Percentiles rank a stretch among this genome's conserved stretches.
Conservation (phyloP, 164 flowering plant genomes). For the Saururus chinensis region DNA sequence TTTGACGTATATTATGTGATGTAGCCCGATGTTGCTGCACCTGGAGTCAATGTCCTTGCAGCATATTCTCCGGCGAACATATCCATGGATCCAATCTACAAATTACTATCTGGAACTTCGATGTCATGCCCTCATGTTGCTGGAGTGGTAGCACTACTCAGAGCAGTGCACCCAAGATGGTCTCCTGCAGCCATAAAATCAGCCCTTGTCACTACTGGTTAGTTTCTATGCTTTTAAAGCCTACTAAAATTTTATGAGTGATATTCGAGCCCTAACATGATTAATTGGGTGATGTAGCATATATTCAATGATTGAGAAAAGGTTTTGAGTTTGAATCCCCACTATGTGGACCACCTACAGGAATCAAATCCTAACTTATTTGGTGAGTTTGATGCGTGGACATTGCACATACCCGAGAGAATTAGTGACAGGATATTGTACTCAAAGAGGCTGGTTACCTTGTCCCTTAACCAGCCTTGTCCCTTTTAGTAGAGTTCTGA, state of each 20-base stretch:
- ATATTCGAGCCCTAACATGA: no score
- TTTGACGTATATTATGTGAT: constrained; percentile 5
- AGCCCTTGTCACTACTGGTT: constrained; percentile 50
- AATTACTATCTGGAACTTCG: constrained; percentile 46
- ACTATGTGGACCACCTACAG: not conserved
- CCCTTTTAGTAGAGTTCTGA: no score
- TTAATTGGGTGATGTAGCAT: no score
- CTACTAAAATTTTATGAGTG: no score
- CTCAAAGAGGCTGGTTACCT: no score
- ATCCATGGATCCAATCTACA: not conserved
- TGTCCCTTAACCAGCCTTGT: no score
- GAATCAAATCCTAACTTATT: no score
- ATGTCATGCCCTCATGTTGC: constrained; percentile 49
- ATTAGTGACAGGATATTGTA: no score
- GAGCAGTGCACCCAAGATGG: constrained; percentile 41
- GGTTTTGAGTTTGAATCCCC: no score
- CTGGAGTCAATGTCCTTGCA: constrained; percentile 27
- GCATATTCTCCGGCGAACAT: not conserved
- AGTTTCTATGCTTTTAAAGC: not conserved
- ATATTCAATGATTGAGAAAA: no score
- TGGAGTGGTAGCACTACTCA: constrained; percentile 45
- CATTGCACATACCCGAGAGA: no score
- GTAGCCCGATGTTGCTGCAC: constrained; percentile 4
- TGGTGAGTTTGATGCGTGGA: no score
- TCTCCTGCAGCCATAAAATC: constrained; percentile 52